These are phyloP conservation scores for Panicum miliaceum DNA, from an alignment of 176 grass and related monocot species.

Conservation along the genomic window DNA sequence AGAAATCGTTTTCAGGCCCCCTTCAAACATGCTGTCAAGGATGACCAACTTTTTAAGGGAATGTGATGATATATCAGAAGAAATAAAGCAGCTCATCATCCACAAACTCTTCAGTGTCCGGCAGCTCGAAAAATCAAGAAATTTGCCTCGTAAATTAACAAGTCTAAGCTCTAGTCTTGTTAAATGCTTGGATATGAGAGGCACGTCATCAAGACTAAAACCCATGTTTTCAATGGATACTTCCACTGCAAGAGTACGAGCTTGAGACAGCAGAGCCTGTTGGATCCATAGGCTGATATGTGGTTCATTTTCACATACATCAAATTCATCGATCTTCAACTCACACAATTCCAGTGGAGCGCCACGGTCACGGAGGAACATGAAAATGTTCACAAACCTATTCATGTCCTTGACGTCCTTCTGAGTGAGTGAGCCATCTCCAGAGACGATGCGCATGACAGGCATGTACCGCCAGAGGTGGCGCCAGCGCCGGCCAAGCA, in stretches of 20 bases:
- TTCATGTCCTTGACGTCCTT: neutral
- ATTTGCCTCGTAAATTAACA: neutral
- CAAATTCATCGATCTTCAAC: neutral
- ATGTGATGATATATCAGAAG: neutral
- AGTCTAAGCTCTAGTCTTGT: neutral
- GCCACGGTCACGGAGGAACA: neutral
- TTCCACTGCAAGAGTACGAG: neutral
- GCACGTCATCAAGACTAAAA: neutral
- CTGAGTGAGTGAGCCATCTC: neutral
- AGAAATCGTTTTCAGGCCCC: neutral
- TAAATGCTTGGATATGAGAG: neutral
- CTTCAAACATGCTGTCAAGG: neutral
- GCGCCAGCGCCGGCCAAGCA: neutral
- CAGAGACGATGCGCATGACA: neutral
- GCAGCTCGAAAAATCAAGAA: neutral
- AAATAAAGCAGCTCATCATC: neutral
- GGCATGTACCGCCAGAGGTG: constrained; percentile 27
- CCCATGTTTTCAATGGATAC: rapidly evolving
- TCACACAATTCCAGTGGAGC: neutral
- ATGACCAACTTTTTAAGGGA: neutral
- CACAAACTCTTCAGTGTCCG: neutral
- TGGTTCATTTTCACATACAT: neutral
- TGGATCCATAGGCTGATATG: neutral
- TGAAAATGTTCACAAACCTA: neutral
- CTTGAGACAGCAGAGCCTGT: neutral